Percentiles rank a stretch among this genome's conserved stretches.
Evolutionary conservation across 331 rosid species (phyloP).

Genomic region (Malus hybrid): DNA sequence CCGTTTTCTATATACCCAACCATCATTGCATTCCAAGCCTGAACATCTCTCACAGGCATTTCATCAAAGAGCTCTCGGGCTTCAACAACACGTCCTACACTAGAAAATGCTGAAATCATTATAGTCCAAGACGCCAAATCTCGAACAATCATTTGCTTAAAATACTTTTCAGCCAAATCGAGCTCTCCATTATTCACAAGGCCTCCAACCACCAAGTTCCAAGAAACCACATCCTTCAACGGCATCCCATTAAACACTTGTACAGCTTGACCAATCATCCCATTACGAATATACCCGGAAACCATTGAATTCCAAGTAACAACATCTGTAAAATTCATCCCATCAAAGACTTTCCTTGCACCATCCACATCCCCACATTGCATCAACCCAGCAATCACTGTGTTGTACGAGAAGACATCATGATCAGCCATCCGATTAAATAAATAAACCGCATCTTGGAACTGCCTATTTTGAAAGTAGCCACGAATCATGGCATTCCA

Average conservation of each 20-base stretch:
- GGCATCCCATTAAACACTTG: slow-evolving; percentile 31
- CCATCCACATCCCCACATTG: slow-evolving; percentile 36
- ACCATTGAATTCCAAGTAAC: slow-evolving; percentile 51
- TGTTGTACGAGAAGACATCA: slow-evolving; percentile 39
- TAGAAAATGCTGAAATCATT: slow-evolving; percentile 31
- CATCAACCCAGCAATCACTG: slow-evolving; percentile 47
- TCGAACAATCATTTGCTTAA: slow-evolving; percentile 15
- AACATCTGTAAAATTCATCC: slow-evolving; percentile 23
- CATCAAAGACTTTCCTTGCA: slow-evolving; percentile 23
- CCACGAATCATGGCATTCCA: slow-evolving; percentile 50
- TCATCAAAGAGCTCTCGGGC: slow-evolving; percentile 33
- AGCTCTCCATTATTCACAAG: slow-evolving; percentile 30
- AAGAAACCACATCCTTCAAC: slow-evolving; percentile 40
- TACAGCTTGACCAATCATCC: slow-evolving; percentile 25
- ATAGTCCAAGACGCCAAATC: slow-evolving; percentile 50
- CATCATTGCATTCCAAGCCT: slow-evolving; percentile 44
- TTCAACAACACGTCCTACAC: slow-evolving; percentile 25
- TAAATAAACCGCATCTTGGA: slow-evolving; percentile 11
- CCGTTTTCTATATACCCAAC: slow-evolving; percentile 36
- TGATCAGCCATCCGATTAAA: slow-evolving; percentile 27
- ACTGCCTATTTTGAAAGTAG: slow-evolving; percentile 19
- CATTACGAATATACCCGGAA: slow-evolving; percentile 39
- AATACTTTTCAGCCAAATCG: slow-evolving; percentile 33
- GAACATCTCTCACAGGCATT: slow-evolving; percentile 36
- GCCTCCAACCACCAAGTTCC: slow-evolving; percentile 48